Evolutionary conservation across 2,329 filamentous ascomycete genomes (phyloP).

Genomic region (Phyllosticta paracitricarpa): DNA sequence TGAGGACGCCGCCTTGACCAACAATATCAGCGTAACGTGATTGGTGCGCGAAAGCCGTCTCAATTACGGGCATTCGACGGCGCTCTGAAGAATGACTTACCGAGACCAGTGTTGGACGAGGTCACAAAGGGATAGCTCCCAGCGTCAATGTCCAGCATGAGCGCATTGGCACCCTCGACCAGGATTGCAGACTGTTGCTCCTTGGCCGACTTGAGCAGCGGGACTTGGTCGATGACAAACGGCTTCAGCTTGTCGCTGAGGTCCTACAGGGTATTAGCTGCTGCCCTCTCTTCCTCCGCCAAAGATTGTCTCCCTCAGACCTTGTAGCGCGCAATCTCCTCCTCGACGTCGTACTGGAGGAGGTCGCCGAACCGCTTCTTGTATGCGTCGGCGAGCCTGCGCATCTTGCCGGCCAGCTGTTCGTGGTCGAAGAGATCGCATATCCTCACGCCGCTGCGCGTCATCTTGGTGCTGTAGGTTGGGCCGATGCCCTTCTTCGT

Average conservation of each 20-base stretch:
- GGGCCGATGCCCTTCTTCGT: slow-evolving; percentile 45
- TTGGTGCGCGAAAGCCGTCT: not conserved
- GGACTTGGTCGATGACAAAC: slow-evolving; percentile 58
- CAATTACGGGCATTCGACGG: not conserved
- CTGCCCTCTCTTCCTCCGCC: too few species aligned
- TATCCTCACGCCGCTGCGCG: slow-evolving; percentile 56
- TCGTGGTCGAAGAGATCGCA: slow-evolving; percentile 58
- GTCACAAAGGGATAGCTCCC: slow-evolving; percentile 53
- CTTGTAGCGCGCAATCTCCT: slow-evolving; percentile 55
- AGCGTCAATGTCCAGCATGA: slow-evolving; percentile 55
- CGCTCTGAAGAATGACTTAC: not conserved
- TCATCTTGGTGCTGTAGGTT: slow-evolving; percentile 53
- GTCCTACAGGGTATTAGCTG: slow-evolving; percentile 20
- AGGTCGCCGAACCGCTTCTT: slow-evolving; percentile 60
- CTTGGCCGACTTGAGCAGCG: slow-evolving; percentile 54
- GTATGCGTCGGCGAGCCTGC: slow-evolving; percentile 51
- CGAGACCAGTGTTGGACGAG: slow-evolving; percentile 37
- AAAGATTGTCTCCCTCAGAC: slow-evolving; percentile 21
- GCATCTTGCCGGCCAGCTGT: slow-evolving; percentile 56
- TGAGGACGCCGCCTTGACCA: slow-evolving; percentile 51
- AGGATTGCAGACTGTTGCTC: slow-evolving; percentile 50
- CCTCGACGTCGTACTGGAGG: slow-evolving; percentile 57
- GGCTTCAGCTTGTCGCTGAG: slow-evolving; percentile 48
- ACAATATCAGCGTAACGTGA: slow-evolving; percentile 26
- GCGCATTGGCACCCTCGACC: slow-evolving; percentile 58